Evolutionary conservation across 1,284 basidiomycete genomes (phyloP).

Genomic region (Naganishia sp.): DNA sequence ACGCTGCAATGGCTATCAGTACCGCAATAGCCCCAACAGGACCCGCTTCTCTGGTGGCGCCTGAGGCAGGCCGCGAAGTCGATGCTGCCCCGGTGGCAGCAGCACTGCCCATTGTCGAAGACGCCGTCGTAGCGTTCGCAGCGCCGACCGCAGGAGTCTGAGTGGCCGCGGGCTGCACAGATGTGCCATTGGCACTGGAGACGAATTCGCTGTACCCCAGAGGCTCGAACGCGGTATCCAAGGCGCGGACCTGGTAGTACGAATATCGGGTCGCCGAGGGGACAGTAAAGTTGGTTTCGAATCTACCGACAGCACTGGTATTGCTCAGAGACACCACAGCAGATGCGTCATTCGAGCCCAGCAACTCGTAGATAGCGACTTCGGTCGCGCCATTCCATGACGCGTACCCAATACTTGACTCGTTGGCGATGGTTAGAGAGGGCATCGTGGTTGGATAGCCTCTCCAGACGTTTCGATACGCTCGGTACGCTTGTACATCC

Average conservation of each 20-base stretch:
- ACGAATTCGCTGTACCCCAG: constrained; percentile 25
- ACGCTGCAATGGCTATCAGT: neutral
- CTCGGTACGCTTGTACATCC: constrained; percentile 43
- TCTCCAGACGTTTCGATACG: constrained; percentile 39
- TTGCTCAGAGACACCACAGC: constrained; percentile 24
- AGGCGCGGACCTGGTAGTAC: constrained; percentile 27
- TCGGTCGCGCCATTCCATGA: constrained; percentile 50
- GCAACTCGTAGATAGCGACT: constrained; percentile 38
- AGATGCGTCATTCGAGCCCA: constrained; percentile 32
- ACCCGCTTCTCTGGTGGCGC: neutral
- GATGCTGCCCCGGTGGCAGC: neutral
- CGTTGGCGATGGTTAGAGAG: constrained; percentile 31
- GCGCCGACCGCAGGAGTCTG: constrained; percentile 15
- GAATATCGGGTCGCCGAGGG: constrained; percentile 13
- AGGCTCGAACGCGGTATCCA: neutral
- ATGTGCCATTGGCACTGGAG: constrained; percentile 7
- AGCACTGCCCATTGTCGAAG: neutral
- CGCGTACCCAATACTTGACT: constrained; percentile 27
- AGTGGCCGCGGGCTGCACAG: neutral
- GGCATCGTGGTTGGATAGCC: constrained; percentile 40
- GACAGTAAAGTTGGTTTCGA: constrained; percentile 38
- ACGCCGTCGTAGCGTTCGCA: constrained; percentile 5
- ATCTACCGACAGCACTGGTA: constrained; percentile 34
- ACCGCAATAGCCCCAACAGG: neutral
- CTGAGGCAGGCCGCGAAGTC: neutral